Percentiles rank a stretch among this genome's conserved stretches.
Evolutionary conservation across 1,284 basidiomycete species (phyloP).

Genomic region (Ceratobasidium sp.): DNA sequence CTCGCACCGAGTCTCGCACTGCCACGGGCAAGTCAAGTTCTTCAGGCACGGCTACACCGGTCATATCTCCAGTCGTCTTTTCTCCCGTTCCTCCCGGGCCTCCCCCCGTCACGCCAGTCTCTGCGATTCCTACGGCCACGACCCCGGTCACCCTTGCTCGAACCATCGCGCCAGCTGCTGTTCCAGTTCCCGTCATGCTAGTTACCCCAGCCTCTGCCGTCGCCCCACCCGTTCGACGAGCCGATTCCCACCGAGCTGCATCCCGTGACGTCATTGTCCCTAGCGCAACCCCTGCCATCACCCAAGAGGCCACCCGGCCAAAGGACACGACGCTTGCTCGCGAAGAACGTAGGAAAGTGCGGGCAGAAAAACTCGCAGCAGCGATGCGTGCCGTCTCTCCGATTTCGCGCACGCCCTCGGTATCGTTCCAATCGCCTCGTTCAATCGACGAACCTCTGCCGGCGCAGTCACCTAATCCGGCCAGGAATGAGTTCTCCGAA

Average conservation of each 20-base stretch:
- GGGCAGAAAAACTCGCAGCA: slow-evolving; percentile 5
- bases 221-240: not conserved
- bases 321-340: not conserved
- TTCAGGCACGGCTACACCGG: slow-evolving; percentile 2
- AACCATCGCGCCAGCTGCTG: not conserved
- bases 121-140: not conserved
- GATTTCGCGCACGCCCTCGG: slow-evolving; percentile 1
- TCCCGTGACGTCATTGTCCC: slow-evolving; percentile 1
- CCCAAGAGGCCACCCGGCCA: not conserved
- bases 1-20: slow-evolving; percentile 7
- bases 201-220: not conserved
- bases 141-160: not conserved
- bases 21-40: not conserved
- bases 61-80: not conserved
- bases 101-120: slow-evolving; percentile 2
- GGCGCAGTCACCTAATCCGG: not conserved
- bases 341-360: slow-evolving; percentile 5
- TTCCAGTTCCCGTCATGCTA: slow-evolving; percentile 1
- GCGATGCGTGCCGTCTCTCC: not conserved
- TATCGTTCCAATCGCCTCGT: slow-evolving; percentile 14
- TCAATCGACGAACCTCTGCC: slow-evolving; percentile 4
- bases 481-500: not conserved
- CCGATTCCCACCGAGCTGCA: not conserved
- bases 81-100: not conserved
- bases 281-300: not conserved